Evolutionary conservation across 164 flowering plant genomes (phyloP).

Genomic region (Piper longum): DNA sequence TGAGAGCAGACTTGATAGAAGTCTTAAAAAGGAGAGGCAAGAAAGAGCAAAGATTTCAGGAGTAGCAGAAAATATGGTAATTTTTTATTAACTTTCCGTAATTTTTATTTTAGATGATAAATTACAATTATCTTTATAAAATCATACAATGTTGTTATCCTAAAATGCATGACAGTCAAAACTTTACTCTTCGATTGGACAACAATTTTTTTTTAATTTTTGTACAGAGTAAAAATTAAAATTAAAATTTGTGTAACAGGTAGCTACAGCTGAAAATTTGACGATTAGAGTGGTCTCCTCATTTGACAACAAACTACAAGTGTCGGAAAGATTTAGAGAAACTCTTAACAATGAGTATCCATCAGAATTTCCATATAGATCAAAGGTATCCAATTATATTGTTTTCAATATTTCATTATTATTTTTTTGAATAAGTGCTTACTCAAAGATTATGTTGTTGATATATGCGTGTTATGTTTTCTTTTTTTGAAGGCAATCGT

Average conservation of each 20-base stretch:
- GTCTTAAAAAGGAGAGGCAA: constrained; percentile 8
- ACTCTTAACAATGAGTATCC: constrained; percentile 7
- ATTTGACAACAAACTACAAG: constrained; percentile 11
- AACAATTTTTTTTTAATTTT: not conserved
- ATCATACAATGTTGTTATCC: not conserved
- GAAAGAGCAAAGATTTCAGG: constrained; percentile 8
- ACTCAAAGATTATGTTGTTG: not conserved
- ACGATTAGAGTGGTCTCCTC: constrained; percentile 13
- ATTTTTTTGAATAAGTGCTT: not conserved
- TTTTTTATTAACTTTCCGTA: not conserved
- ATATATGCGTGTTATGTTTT: not conserved
- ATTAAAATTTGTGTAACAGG: constrained; percentile 4
- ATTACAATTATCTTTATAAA: not conserved
- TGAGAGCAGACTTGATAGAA: constrained; percentile 8
- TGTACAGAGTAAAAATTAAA: not conserved
- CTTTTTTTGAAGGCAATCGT: constrained; percentile 8
- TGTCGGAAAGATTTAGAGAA: constrained; percentile 6
- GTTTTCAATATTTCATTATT: not conserved
- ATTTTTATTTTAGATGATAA: too few species aligned
- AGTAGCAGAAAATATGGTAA: constrained; percentile 11
- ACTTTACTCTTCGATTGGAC: not conserved
- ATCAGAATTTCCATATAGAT: constrained; percentile 11
- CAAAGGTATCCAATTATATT: constrained; percentile 7
- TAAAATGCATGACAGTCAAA: not conserved
- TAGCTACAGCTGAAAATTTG: constrained; percentile 10